Percentiles rank a stretch among this genome's conserved stretches.
Evolutionary conservation across 73 alveolate genomes (phyloP).

Genomic region (Paramecium pentaurelia): DNA sequence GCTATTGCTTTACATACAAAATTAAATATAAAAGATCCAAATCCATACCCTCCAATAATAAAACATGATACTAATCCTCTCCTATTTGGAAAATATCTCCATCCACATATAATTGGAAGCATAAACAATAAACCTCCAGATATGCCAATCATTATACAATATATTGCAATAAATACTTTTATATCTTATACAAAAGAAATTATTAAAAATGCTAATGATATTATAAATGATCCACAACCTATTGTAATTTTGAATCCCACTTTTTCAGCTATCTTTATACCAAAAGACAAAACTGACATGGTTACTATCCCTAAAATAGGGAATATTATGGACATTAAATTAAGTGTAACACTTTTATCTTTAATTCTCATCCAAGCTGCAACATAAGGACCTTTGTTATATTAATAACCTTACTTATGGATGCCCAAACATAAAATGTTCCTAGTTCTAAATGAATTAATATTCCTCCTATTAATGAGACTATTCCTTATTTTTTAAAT

Average conservation of each 20-base stretch:
- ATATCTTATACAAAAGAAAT: not conserved
- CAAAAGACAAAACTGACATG: not conserved
- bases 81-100: slow-evolving; percentile 59
- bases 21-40: slow-evolving; percentile 63
- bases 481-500: not conserved
- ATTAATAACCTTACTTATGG: not conserved
- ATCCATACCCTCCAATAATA: slow-evolving; percentile 61
- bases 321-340: not conserved
- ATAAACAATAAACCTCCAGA: slow-evolving; percentile 45
- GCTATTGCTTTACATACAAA: not conserved
- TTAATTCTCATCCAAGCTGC: not conserved
- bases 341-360: not conserved
- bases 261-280: slow-evolving; percentile 2
- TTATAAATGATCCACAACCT: not conserved
- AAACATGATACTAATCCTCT: slow-evolving; percentile 56
- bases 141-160: slow-evolving; percentile 36
- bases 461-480: not conserved
- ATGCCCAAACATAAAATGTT: not conserved
- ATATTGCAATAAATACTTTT: not conserved
- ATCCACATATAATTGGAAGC: slow-evolving; percentile 57
- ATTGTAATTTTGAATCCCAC: not conserved
- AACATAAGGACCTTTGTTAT: slow-evolving; percentile 8
- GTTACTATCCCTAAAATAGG: not conserved
- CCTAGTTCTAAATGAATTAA: not conserved
- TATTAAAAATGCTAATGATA: not conserved